Evolutionary conservation across 2,329 filamentous ascomycete genomes (phyloP).

Genomic region (Trichoderma asperellum): DNA sequence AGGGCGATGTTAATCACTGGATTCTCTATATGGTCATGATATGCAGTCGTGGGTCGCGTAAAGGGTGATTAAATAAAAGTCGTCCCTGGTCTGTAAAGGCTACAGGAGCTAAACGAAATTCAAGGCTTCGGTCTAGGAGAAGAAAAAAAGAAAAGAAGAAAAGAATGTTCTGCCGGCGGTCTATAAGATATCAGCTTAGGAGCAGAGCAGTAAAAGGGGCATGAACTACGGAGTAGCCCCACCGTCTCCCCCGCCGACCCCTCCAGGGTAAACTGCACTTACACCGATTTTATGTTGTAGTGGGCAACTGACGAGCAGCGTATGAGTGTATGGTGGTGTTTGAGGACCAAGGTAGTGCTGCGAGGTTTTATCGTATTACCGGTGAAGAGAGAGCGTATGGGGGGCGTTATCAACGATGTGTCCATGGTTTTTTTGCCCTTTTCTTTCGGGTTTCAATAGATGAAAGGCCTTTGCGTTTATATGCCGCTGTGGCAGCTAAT

Average conservation of each 20-base stretch:
- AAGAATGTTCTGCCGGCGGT: background rate
- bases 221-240: constrained; percentile 23
- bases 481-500: background rate
- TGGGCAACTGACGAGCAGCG: background rate
- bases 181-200: constrained; percentile 15
- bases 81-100: background rate
- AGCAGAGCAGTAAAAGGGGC: constrained; percentile 25
- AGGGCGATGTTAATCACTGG: background rate
- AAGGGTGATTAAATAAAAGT: background rate
- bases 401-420: background rate
- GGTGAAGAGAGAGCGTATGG: too few species aligned
- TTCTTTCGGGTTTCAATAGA: background rate
- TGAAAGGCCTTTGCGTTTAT: too few species aligned
- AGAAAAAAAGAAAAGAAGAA: background rate
- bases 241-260: constrained; percentile 20
- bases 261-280: constrained; percentile 23
- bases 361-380: background rate
- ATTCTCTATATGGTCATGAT: constrained; percentile 20
- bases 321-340: background rate
- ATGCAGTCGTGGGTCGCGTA: constrained; percentile 18
- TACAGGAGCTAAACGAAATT: background rate
- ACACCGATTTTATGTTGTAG: constrained; percentile 8
- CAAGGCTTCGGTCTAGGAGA: background rate
- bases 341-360: too few species aligned
- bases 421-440: background rate